Evolutionary conservation across 306 rosid genomes (phyloP).

Genomic region (Trifolium fragiferum): DNA sequence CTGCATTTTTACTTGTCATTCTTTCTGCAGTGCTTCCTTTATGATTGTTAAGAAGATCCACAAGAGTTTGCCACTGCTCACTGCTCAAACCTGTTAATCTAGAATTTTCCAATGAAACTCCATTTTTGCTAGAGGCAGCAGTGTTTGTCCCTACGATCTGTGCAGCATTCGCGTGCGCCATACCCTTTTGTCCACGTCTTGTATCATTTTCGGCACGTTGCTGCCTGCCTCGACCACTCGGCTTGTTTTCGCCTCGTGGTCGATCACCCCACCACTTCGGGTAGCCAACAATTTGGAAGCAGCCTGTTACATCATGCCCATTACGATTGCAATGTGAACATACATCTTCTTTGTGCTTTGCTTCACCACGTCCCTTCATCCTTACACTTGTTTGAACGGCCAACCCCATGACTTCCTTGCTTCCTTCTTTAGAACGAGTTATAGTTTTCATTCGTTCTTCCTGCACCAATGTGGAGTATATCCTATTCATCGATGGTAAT

Average conservation of each 20-base stretch:
- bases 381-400: background rate
- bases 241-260: background rate
- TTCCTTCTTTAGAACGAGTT: background rate
- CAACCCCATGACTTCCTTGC: background rate
- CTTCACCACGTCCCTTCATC: background rate
- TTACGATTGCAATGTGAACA: background rate
- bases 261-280: background rate
- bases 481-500: background rate
- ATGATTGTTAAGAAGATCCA: background rate
- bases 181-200: background rate
- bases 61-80: background rate
- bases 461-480: background rate
- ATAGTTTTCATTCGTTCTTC: too few species aligned
- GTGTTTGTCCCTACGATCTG: background rate
- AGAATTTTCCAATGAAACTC: background rate
- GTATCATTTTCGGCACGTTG: background rate
- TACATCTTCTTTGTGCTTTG: background rate
- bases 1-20: background rate
- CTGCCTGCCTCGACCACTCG: background rate
- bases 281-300: background rate
- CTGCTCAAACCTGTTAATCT: background rate
- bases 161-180: background rate
- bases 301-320: background rate
- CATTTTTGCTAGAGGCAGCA: background rate
- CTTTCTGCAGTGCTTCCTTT: background rate